Base-by-base conservation (phyloP, 2,329 filamentous ascomycete genomes). In the Fonsecaea nubica region DNA sequence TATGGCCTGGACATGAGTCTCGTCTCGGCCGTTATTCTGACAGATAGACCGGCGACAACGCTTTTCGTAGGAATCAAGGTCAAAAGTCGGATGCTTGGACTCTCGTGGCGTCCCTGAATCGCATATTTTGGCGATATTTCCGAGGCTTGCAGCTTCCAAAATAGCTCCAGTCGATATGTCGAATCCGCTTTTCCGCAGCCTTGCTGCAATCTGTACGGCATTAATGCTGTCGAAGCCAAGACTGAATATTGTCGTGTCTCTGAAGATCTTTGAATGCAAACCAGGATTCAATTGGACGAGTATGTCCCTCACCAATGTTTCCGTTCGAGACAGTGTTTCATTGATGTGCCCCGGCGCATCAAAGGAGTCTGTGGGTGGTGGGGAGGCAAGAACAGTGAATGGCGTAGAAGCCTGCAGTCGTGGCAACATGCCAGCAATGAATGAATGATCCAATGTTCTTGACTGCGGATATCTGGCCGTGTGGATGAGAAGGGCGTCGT, bases 161-260 rank as follows among this genome's bases (percentile, higher is more conserved):
- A 97, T 87, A 75, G 96, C 91, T 1, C 87, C 85, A 0, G 91
- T 88, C 1, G 87, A 87, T 0, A 93, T 77, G 1, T 76, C 74
- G 45, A 88, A 80, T 0, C 88, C 88, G 18, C 83, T 73, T 45
- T 83, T 85, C 18, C 90, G 87, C 15, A 97, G 80, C 32, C 84
- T 80, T 1, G 87, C 84, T 0, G 92, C 91, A 9, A 97, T 82
- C 74, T 97, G 93, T 15, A 87, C 84, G 0, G 92, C 91, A 67
- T 90, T 93, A 73, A 98, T 95, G 75, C 93, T 97, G 77, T 97
- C 93, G 3, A 97, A 81, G 0, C 94, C 94, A n/a, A 97, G 85
- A 65, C 90, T 88, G 73, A 94, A 96, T 57, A 98, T 92, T 0
- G 91, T 92, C 0, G 88, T 92, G 9, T 84, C 33, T 56, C 59